These are phyloP conservation scores for Rhynchosporium secalis DNA, from an alignment of 2,329 filamentous ascomycete genomes.

Conservation along the genomic window DNA sequence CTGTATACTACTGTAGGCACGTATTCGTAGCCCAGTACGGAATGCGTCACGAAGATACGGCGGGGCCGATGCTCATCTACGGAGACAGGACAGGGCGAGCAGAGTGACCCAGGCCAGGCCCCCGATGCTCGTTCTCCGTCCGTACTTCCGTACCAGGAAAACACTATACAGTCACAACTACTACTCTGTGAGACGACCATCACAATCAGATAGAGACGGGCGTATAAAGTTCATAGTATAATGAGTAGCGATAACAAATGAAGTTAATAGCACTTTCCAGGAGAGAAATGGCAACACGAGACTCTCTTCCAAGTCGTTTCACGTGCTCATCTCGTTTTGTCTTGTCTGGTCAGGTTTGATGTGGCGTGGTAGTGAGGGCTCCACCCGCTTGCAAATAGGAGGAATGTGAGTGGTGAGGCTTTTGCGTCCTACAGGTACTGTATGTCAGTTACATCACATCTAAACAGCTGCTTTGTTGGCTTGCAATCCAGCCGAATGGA, in stretches of 20 bases:
- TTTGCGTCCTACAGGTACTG: neutral
- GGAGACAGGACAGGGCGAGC: too few relatives aligned
- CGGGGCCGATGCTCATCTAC: constrained; percentile 1
- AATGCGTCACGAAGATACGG: constrained; percentile 4
- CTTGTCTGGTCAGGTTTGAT: too few relatives aligned
- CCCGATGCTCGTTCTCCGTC: neutral
- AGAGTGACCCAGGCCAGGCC: neutral
- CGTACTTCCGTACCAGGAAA: neutral
- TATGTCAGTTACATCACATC: neutral
- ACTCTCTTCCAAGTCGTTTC: constrained; percentile 1
- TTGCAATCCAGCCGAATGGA: neutral
- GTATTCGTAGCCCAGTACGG: too few relatives aligned
- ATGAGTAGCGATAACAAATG: neutral
- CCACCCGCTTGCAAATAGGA: constrained; percentile 12
- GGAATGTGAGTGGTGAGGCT: constrained; percentile 1
- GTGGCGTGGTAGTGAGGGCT: constrained; percentile 3
- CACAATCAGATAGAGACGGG: constrained; percentile 2
- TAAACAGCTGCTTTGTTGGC: neutral
- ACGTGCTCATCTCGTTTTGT: constrained; percentile 4
- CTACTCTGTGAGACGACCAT: too few relatives aligned
- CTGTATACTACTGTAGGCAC: too few relatives aligned
- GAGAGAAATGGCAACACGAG: neutral
- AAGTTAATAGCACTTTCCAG: neutral
- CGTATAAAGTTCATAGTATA: too few relatives aligned
- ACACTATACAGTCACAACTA: neutral